A percentile compares a stretch with the other conserved stretches of the same genome.
These are phyloP conservation scores for Peronospora belbahrii DNA, from an alignment of 352 stramenopile species.

Conservation along the genomic window DNA sequence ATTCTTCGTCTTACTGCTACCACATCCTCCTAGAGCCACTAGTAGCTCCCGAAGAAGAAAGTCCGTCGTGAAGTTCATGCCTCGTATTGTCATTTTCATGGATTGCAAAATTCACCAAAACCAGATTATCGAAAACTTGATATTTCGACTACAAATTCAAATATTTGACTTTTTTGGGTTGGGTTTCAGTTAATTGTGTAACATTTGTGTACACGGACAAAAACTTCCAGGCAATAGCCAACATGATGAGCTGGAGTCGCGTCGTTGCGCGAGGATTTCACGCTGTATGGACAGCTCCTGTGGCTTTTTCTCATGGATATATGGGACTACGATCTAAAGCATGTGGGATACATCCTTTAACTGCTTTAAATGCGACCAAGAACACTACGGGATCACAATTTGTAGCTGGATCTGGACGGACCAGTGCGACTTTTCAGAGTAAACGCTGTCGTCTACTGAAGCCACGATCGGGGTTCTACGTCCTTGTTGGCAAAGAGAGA, in stretches of 20 bases:
- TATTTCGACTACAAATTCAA: too few relatives aligned
- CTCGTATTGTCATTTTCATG: constrained; percentile 7
- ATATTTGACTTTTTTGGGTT: too few relatives aligned
- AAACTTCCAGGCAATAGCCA: constrained; percentile 12
- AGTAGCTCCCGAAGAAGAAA: constrained; percentile 57
- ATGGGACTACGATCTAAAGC: constrained; percentile 20
- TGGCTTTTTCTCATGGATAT: constrained; percentile 3
- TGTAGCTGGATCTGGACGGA: constrained; percentile 1
- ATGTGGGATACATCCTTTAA: constrained; percentile 1
- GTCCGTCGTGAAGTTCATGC: constrained; percentile 29
- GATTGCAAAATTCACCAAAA: too few relatives aligned
- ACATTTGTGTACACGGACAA: not conserved
- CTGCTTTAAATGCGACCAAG: constrained; percentile 3
- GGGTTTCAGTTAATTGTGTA: not conserved
- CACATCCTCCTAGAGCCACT: constrained; percentile 42
- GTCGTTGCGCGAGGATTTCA: constrained; percentile 13
- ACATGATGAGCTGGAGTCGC: constrained; percentile 27
- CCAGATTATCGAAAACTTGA: too few relatives aligned
- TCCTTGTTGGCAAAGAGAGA: constrained; percentile 23
- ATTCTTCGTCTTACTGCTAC: too few relatives aligned
- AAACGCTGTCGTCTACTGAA: constrained; percentile 16
- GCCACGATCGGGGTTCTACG: constrained; percentile 6
- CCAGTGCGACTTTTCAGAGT: constrained; percentile 9
- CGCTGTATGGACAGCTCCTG: constrained; percentile 7
- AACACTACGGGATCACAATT: constrained; percentile 1